These are phyloP conservation scores for Exophiala viscosa DNA, from an alignment of 2,329 filamentous ascomycete genomes.

Conservation along the genomic window DNA sequence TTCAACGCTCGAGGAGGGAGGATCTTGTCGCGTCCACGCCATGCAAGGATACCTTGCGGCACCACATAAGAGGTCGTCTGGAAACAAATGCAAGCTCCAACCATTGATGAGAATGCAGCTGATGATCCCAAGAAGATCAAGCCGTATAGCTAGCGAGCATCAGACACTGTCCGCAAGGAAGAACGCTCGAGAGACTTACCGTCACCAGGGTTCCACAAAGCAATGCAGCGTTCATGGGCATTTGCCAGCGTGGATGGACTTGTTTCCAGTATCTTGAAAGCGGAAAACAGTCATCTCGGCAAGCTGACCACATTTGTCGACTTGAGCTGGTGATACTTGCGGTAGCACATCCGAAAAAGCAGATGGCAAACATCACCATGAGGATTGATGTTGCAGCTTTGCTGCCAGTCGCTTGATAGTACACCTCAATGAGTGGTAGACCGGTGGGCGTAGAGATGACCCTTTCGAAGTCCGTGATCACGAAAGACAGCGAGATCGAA, in stretches of 20 bases:
- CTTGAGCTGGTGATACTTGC: conserved; percentile 1
- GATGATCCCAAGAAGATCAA: conserved; percentile 51
- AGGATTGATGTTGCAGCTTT: conserved; percentile 45
- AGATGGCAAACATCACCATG: conserved; percentile 41
- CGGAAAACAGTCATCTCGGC: conserved; percentile 49
- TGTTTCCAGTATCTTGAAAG: conserved; percentile 36
- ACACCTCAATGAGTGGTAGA: conserved; percentile 50
- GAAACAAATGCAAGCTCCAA: conserved; percentile 40
- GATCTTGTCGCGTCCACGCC: conserved; percentile 38
- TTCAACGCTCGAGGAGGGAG: conserved; percentile 44
- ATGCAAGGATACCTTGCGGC: conserved; percentile 43
- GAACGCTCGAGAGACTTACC: conserved; percentile 31
- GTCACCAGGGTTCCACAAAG: conserved; percentile 32
- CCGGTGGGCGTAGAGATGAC: conserved; percentile 42
- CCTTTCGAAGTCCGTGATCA: conserved; percentile 38
- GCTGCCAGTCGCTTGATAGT: conserved; percentile 45
- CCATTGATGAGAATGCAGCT: conserved; percentile 41
- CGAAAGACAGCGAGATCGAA: conserved; percentile 35
- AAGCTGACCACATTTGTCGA: conserved; percentile 42
- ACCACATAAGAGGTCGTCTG: conserved; percentile 44
- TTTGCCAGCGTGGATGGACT: conserved; percentile 24
- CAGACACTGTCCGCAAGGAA: conserved; percentile 40
- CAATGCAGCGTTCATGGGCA: conserved; percentile 47
- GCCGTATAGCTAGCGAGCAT: conserved; percentile 35
- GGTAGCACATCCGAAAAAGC: conserved; percentile 4